phyloP scores from a whole-genome alignment of 177 flowering plant species.

The Tripterygium wilfordii region DNA sequence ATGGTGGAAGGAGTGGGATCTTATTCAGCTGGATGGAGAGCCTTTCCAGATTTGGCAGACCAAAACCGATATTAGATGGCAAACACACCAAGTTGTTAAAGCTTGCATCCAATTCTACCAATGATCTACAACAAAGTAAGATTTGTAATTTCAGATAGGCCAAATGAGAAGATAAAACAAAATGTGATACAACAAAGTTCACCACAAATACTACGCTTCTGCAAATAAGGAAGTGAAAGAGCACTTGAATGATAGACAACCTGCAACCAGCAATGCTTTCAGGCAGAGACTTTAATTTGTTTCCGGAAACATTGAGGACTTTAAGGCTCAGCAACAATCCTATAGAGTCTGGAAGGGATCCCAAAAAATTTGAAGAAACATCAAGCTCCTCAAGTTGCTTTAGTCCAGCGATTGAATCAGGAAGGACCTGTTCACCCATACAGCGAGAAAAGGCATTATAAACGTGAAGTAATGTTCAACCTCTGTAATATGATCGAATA shows the following conservation, averaged over 20 bases:
- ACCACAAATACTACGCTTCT: background rate
- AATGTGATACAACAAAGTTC: background rate
- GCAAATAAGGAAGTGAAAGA: background rate
- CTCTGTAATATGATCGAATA: too few relatives aligned
- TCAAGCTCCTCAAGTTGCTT: conserved; percentile 69
- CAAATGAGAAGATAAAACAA: background rate
- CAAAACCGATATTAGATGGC: conserved; percentile 81
- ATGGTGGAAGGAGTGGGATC: conserved; percentile 71
- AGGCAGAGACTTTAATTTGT: conserved; percentile 71
- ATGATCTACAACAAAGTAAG: conserved; percentile 36
- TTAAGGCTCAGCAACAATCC: conserved; percentile 68
- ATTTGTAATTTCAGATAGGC: background rate
- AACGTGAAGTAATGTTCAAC: too few relatives aligned
- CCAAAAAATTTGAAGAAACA: conserved; percentile 65
- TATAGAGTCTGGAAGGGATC: conserved; percentile 76
- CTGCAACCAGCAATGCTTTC: conserved; percentile 86
- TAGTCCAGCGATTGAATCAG: conserved; percentile 83
- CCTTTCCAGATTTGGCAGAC: conserved; percentile 52
- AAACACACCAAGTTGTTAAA: conserved; percentile 62
- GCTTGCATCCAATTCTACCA: conserved; percentile 84
- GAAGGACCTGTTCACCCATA: conserved; percentile 51
- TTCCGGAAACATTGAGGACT: conserved; percentile 65
- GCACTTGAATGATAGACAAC: conserved; percentile 27
- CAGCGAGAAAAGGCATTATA: too few relatives aligned
- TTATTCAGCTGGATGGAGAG: conserved; percentile 72